Evolutionary conservation across 2,329 filamentous ascomycete genomes (phyloP).

Genomic region (Ploettnerulaceae sp.): DNA sequence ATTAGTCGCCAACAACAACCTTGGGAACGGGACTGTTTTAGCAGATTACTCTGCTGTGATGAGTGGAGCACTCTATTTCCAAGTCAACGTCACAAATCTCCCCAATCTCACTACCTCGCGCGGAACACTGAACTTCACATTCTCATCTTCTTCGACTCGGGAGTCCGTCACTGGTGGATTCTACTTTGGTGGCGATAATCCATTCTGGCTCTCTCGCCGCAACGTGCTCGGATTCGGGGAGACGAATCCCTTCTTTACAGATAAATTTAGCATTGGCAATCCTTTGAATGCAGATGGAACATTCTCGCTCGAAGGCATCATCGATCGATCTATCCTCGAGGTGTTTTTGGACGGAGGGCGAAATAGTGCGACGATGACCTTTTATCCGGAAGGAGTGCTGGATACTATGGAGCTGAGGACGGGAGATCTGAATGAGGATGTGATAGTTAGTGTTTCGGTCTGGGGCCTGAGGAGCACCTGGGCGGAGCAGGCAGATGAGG

Average conservation of each 20-base stretch:
- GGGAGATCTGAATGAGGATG: slow-evolving; percentile 26
- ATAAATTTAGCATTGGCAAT: slow-evolving; percentile 41
- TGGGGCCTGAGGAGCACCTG: slow-evolving; percentile 39
- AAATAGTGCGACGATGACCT: slow-evolving; percentile 45
- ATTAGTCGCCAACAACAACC: slow-evolving; percentile 40
- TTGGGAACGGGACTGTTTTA: slow-evolving; percentile 45
- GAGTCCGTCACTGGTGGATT: slow-evolving; percentile 48
- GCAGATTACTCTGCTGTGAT: slow-evolving; percentile 47
- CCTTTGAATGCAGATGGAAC: slow-evolving; percentile 22
- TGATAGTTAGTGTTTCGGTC: slow-evolving; percentile 30
- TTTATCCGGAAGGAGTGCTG: slow-evolving; percentile 42
- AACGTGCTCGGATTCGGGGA: slow-evolving; percentile 41
- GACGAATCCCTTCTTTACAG: slow-evolving; percentile 50
- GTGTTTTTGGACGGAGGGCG: slow-evolving; percentile 50
- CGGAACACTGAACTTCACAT: slow-evolving; percentile 47
- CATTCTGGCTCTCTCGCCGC: slow-evolving; percentile 48
- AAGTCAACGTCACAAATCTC: slow-evolving; percentile 47
- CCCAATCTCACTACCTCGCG: slow-evolving; percentile 16
- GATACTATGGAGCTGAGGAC: slow-evolving; percentile 30
- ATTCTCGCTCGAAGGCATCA: slow-evolving; percentile 41
- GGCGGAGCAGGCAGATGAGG: slow-evolving; percentile 19
- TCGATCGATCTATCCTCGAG: slow-evolving; percentile 52
- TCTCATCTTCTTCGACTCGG: slow-evolving; percentile 44
- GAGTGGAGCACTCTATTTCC: slow-evolving; percentile 50
- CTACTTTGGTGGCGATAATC: slow-evolving; percentile 43